Evolutionary conservation across 495 filamentous ascomycete genomes (phyloP).

Genomic region (Trichocladium uniseriatum): DNA sequence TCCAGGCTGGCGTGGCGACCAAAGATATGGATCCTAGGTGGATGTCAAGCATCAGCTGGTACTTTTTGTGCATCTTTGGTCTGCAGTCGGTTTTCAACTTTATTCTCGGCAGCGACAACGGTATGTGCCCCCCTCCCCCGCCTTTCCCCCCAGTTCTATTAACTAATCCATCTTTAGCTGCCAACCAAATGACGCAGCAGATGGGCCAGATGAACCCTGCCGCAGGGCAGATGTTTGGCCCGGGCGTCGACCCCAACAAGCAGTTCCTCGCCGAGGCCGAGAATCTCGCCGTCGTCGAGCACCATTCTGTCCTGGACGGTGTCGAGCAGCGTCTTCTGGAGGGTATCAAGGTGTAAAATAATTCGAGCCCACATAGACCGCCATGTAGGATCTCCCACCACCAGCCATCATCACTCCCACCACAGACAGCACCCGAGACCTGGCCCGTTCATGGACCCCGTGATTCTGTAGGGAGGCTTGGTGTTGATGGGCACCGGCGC

Average conservation of each 20-base stretch:
- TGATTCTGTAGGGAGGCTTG: slow-evolving; percentile 55
- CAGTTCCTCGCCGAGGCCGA: slow-evolving; percentile 84
- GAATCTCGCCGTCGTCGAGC: slow-evolving; percentile 89
- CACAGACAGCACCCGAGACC: slow-evolving; percentile 46
- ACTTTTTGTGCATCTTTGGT: slow-evolving; percentile 94
- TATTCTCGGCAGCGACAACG: slow-evolving; percentile 88
- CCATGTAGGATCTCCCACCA: neutral
- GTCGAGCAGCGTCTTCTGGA: slow-evolving; percentile 74
- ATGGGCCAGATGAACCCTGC: slow-evolving; percentile 74
- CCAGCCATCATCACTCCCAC: slow-evolving; percentile 36
- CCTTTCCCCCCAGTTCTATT: neutral
- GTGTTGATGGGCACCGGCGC: slow-evolving; percentile 39
- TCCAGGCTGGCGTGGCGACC: slow-evolving; percentile 91
- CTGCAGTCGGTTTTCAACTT: slow-evolving; percentile 97
- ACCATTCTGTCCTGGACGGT: slow-evolving; percentile 78
- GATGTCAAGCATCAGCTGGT: slow-evolving; percentile 98
- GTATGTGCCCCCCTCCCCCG: slow-evolving; percentile 41
- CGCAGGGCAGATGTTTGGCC: slow-evolving; percentile 66
- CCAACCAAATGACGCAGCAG: slow-evolving; percentile 89
- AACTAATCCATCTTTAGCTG: slow-evolving; percentile 46
- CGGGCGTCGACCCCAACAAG: slow-evolving; percentile 93
- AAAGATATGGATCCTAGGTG: slow-evolving; percentile 93
- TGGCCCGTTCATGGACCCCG: slow-evolving; percentile 47
- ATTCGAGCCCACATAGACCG: neutral
- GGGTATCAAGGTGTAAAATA: slow-evolving; percentile 37